Evolutionary conservation across 2,329 filamentous ascomycete genomes (phyloP).

Genomic region (Hymenoscyphus albidus): DNA sequence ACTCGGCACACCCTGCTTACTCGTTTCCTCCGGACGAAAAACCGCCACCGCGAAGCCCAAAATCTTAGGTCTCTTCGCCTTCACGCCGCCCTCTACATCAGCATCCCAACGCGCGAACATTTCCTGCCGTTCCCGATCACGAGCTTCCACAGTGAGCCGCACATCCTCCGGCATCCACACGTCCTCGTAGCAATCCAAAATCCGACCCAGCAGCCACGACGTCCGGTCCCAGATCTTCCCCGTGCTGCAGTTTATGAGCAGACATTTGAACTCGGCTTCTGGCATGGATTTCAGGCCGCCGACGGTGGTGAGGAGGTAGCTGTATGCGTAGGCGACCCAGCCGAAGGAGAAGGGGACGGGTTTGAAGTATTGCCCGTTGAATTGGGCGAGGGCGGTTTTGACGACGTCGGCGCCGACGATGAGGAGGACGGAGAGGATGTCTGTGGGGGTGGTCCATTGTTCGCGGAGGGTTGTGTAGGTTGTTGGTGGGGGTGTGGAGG

Average conservation of each 20-base stretch:
- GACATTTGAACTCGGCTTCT: conserved; percentile 33
- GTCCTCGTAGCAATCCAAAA: conserved; percentile 37
- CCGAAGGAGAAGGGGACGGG: conserved; percentile 37
- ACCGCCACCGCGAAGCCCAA: not conserved
- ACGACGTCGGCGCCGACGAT: conserved; percentile 38
- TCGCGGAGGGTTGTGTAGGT: not conserved
- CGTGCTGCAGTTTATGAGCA: conserved; percentile 38
- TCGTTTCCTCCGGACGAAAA: too few species aligned
- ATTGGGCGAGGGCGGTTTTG: conserved; percentile 34
- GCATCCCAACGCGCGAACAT: not conserved
- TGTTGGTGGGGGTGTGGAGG: too few species aligned
- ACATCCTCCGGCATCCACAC: not conserved
- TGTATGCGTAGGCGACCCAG: not conserved
- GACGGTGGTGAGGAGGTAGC: conserved; percentile 25
- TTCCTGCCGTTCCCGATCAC: too few species aligned
- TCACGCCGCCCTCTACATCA: not conserved
- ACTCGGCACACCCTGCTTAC: not conserved
- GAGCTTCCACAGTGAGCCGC: too few species aligned
- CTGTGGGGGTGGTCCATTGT: conserved; percentile 25
- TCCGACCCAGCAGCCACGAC: conserved; percentile 42
- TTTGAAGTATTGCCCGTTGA: conserved; percentile 28
- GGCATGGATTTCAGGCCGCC: conserved; percentile 34
- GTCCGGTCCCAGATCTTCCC: conserved; percentile 39
- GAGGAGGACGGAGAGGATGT: conserved; percentile 36
- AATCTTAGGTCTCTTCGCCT: not conserved